Percentiles rank a stretch among this genome's conserved stretches.
Evolutionary conservation across 805 yeast species (phyloP).

Genomic region (Debaryomyces prosopidis): DNA sequence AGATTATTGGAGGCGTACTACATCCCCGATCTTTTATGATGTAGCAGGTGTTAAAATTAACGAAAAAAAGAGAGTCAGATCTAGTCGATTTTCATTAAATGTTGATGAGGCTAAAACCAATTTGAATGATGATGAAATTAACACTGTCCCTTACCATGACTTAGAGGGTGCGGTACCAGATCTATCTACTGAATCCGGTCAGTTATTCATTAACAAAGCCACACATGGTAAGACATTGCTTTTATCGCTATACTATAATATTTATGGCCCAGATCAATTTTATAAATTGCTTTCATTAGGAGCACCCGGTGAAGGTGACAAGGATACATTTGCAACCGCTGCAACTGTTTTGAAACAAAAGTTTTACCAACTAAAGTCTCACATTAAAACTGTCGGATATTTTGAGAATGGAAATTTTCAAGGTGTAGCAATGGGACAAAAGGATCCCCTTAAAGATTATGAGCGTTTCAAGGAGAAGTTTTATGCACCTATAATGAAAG

Average conservation of each 20-base stretch:
- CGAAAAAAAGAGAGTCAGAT: slow-evolving; percentile 27
- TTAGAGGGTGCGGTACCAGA: slow-evolving; percentile 69
- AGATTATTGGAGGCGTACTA: slow-evolving; percentile 42
- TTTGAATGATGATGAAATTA: not conserved
- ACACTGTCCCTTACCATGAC: slow-evolving; percentile 54
- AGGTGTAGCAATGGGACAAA: slow-evolving; percentile 40
- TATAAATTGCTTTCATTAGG: slow-evolving; percentile 64
- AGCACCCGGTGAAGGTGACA: slow-evolving; percentile 40
- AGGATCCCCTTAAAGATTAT: slow-evolving; percentile 25
- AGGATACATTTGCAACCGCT: slow-evolving; percentile 37
- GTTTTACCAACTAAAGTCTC: slow-evolving; percentile 44
- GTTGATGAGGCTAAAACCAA: not conserved
- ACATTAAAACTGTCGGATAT: slow-evolving; percentile 34
- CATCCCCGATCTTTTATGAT: slow-evolving; percentile 36
- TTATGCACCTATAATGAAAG: not conserved
- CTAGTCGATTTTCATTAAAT: slow-evolving; percentile 24
- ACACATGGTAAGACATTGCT: slow-evolving; percentile 58
- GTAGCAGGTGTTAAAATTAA: slow-evolving; percentile 32
- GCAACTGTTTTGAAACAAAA: slow-evolving; percentile 33
- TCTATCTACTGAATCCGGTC: slow-evolving; percentile 71
- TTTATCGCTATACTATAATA: slow-evolving; percentile 63
- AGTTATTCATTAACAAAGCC: slow-evolving; percentile 56
- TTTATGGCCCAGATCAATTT: slow-evolving; percentile 60
- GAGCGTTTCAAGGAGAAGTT: slow-evolving; percentile 2
- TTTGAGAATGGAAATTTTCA: slow-evolving; percentile 23